Evolutionary conservation across 176 grass and related monocot genomes (phyloP).

Genomic region (Zea luxurians): DNA sequence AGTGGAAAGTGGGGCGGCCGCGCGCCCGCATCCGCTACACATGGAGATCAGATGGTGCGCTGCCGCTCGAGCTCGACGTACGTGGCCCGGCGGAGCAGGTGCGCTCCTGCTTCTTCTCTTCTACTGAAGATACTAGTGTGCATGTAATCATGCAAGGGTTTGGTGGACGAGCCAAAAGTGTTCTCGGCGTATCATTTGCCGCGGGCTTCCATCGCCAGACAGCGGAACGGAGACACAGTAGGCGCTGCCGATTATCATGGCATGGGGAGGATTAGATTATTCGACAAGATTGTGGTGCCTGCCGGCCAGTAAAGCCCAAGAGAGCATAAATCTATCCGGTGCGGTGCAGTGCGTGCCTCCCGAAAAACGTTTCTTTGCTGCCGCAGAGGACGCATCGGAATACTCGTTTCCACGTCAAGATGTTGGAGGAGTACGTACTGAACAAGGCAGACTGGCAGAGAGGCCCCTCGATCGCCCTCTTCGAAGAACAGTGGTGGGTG

Average conservation of each 20-base stretch:
- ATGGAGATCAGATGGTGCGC: no score
- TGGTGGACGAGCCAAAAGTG: background rate
- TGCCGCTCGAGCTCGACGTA: no score
- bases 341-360: background rate
- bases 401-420: constrained; percentile 29
- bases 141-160: background rate
- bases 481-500: no score
- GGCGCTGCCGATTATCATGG: background rate
- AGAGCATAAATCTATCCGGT: background rate
- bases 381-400: background rate
- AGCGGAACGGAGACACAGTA: background rate
- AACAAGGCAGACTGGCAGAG: background rate
- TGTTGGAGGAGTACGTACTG: constrained; percentile 9
- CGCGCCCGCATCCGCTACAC: no score
- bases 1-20: no score
- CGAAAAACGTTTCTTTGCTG: background rate
- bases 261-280: background rate
- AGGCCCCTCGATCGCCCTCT: no score
- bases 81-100: no score
- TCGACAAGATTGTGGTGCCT: background rate
- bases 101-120: no score
- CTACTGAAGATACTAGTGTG: background rate
- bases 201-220: background rate
- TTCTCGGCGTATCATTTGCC: background rate
- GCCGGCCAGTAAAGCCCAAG: background rate